Evolutionary conservation across 2,329 filamentous ascomycete genomes (phyloP).

Genomic region (Pseudopyricularia javanii): DNA sequence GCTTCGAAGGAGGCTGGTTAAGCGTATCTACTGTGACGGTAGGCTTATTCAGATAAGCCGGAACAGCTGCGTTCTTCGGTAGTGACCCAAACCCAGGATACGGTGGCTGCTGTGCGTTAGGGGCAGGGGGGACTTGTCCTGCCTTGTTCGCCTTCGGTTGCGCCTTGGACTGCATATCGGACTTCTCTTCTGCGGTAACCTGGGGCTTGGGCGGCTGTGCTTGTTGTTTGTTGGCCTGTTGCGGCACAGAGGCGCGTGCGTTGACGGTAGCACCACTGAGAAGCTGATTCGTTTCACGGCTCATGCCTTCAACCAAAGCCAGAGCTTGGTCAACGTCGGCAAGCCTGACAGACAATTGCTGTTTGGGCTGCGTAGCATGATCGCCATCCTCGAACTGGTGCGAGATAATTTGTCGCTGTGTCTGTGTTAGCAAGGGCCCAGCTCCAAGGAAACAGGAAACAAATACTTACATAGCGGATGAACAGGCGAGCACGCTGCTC

Average conservation of each 20-base stretch:
- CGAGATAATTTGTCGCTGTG: conserved; percentile 37
- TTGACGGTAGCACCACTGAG: not conserved
- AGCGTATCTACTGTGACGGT: conserved; percentile 40
- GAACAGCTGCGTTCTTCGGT: conserved; percentile 11
- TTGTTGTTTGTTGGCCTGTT: conserved; percentile 15
- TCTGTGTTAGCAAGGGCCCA: conserved; percentile 16
- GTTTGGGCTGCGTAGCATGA: conserved; percentile 29
- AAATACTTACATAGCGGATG: conserved; percentile 35
- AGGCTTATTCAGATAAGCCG: conserved; percentile 38
- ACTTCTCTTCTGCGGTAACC: conserved; percentile 39
- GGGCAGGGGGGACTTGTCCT: conserved; percentile 39
- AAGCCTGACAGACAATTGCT: conserved; percentile 36
- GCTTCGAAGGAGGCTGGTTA: conserved; percentile 42
- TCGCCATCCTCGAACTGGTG: conserved; percentile 41
- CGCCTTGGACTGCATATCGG: conserved; percentile 32
- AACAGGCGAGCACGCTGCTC: conserved; percentile 31
- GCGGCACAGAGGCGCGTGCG: conserved; percentile 15
- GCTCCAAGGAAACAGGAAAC: not conserved
- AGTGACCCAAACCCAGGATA: conserved; percentile 12
- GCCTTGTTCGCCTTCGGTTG: conserved; percentile 31
- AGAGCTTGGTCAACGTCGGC: conserved; percentile 37
- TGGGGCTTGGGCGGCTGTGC: conserved; percentile 10
- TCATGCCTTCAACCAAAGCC: conserved; percentile 37
- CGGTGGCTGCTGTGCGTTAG: conserved; percentile 43
- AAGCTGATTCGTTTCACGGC: conserved; percentile 5